Conservation (phyloP, 257 asterid species). For the Thymus mandschuricus region DNA sequence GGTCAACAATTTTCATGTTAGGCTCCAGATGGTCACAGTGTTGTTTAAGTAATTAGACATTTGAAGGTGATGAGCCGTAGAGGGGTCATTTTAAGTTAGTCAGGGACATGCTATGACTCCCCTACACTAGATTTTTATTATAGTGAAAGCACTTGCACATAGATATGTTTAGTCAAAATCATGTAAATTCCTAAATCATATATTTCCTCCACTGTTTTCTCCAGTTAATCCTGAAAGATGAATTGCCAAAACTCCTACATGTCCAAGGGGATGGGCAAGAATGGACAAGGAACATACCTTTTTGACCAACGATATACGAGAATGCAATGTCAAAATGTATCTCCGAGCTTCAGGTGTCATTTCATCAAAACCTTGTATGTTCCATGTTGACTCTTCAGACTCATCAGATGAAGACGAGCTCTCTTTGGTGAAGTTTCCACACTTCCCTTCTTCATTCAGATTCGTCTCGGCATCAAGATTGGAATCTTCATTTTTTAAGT, state of each 20-base stretch:
- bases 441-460: constrained; percentile 35
- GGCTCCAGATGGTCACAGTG: neutral
- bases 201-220: neutral
- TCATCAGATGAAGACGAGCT: constrained; percentile 47
- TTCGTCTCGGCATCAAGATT: constrained; percentile 36
- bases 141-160: neutral
- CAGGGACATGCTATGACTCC: neutral
- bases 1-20: neutral
- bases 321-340: constrained; percentile 63
- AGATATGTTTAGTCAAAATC: neutral
- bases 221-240: constrained; percentile 22
- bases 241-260: neutral
- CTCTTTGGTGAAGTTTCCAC: constrained; percentile 37
- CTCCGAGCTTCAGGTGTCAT: constrained; percentile 80
- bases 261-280: constrained; percentile 11
- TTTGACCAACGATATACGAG: constrained; percentile 66
- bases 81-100: neutral
- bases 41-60: neutral
- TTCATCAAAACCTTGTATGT: constrained; percentile 68
- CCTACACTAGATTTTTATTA: neutral
- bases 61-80: neutral
- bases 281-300: constrained; percentile 47
- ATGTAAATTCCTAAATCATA: neutral
- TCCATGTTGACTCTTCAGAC: constrained; percentile 39
- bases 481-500: constrained; percentile 45